phyloP scores from a whole-genome alignment of 257 asterid genomes.

The Primulina eburnea region DNA sequence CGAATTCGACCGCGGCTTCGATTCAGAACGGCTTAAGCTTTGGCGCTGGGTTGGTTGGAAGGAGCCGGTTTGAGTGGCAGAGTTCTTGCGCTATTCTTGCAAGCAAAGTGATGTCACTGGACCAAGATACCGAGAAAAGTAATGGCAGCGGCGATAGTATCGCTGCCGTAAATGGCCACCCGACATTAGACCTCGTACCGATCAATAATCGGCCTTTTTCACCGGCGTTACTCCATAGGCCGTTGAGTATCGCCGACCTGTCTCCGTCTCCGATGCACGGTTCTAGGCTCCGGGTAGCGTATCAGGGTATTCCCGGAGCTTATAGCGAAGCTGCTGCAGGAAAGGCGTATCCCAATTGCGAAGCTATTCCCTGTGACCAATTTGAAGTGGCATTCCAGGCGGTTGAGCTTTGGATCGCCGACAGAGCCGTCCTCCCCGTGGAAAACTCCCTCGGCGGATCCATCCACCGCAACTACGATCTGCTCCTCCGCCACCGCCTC shows the following conservation, averaged over 20 bases:
- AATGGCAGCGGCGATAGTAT: slow-evolving; percentile 49
- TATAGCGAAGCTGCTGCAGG: slow-evolving; percentile 98
- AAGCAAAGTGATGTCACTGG: slow-evolving; percentile 76
- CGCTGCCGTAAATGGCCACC: slow-evolving; percentile 68
- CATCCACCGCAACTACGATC: slow-evolving; percentile 93
- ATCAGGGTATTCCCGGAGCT: slow-evolving; percentile 97
- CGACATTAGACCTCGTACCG: slow-evolving; percentile 60
- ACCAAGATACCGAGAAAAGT: slow-evolving; percentile 59
- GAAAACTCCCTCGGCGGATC: slow-evolving; percentile 95
- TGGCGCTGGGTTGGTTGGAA: slow-evolving; percentile 44
- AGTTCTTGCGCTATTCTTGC: slow-evolving; percentile 89
- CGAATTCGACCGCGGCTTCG: slow-evolving; percentile 22
- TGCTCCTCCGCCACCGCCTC: slow-evolving; percentile 97
- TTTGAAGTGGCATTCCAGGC: slow-evolving; percentile 95
- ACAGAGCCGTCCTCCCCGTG: slow-evolving; percentile 89
- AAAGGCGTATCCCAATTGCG: slow-evolving; percentile 80
- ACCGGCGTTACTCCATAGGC: slow-evolving; percentile 45
- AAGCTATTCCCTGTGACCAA: slow-evolving; percentile 95
- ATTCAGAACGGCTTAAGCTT: neutral
- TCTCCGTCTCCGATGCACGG: slow-evolving; percentile 95
- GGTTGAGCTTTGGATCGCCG: slow-evolving; percentile 98
- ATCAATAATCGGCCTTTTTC: slow-evolving; percentile 26
- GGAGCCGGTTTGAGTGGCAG: slow-evolving; percentile 83
- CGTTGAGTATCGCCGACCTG: slow-evolving; percentile 68
- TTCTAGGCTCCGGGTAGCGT: slow-evolving; percentile 76